Base-by-base conservation (phyloP, 305 asterid species). In the Fraxinus sp. region DNA sequence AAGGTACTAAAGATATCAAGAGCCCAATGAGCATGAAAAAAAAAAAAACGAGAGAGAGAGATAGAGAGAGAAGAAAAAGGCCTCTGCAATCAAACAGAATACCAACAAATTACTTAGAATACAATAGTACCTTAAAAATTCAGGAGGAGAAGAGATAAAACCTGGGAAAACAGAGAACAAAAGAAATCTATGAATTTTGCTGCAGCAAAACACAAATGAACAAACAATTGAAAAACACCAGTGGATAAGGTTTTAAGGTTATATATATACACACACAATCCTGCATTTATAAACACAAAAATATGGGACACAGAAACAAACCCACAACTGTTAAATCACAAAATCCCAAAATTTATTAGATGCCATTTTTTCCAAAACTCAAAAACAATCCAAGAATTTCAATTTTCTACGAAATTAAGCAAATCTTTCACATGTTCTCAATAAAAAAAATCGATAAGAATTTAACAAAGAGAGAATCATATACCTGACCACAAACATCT, bases 401-500 rank as follows among this genome's bases (percentile, higher is more conserved):
- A 76, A 81, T 4, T 37, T 80, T 79, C 13, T 20, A 49, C 7
- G 20, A 49, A 49, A 49, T 26, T 22, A 33, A 55, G 20, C 9
- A 66, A 77, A 78, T 41, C 7, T 22, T 11, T 62, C 46, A 59
- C 26, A 18, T 59, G 28, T 8, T 8, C 79, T 77, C 3, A 77
- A 35, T n/a, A 81, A 59, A 64, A 8, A 39, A 37, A 37, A 28
- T 1, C 0, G 0, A 9, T 8, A 11, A 18, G 73, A 79, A 59
- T 49, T 7, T 13, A 79, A 16, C 13, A 62, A 55, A 80, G 72
- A 79, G 72, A 36, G 5, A 36, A 81, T 78, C 86, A 49, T 49
- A 80, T 88, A 92, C 96, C 96, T 89, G 91, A 11, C 85, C 92
- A 73, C 95, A 91, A 86, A 88, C 87, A 80, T 87, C 92, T 81